Percentiles rank a stretch among this genome's conserved stretches.
phyloP scores from a whole-genome alignment of 148 eudicot species.

The Nyssa sinensis region DNA sequence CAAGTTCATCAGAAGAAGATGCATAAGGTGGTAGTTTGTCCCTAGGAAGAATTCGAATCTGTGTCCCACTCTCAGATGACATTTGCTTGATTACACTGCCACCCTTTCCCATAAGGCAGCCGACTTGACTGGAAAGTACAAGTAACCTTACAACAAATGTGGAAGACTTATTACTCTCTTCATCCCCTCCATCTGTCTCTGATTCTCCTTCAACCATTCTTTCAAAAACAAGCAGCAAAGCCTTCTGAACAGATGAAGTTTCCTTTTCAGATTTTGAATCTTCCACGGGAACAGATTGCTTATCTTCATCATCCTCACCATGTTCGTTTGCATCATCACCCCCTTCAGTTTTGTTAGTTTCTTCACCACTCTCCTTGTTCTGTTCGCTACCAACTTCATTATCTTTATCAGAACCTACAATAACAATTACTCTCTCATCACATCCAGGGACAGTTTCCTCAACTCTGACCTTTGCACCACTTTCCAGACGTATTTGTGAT shows the following conservation, averaged over 20 bases:
- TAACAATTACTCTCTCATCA: conserved; percentile 70
- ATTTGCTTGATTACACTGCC: conserved; percentile 77
- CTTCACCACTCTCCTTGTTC: conserved; percentile 35
- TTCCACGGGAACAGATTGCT: conserved; percentile 40
- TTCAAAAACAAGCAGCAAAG: conserved; percentile 69
- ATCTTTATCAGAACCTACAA: conserved; percentile 53
- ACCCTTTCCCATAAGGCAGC: conserved; percentile 59
- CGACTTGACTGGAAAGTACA: conserved; percentile 77
- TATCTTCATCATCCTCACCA: conserved; percentile 33
- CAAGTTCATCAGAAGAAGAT: conserved; percentile 77
- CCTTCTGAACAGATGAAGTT: conserved; percentile 57
- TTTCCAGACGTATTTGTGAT: conserved; percentile 68
- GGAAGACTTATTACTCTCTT: conserved; percentile 40
- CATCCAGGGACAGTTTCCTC: conserved; percentile 65
- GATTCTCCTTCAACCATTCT: conserved; percentile 52
- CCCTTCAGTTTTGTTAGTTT: conserved; percentile 33
- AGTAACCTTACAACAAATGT: conserved; percentile 61
- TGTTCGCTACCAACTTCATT: conserved; percentile 40
- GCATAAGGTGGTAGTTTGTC: conserved; percentile 79
- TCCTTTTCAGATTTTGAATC: conserved; percentile 44
- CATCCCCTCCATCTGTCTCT: conserved; percentile 43
- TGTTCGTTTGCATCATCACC: conserved; percentile 33
- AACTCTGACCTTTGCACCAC: conserved; percentile 71
- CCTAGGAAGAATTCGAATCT: conserved; percentile 76
- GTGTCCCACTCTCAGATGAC: conserved; percentile 83